Evolutionary conservation across 2,329 filamentous ascomycete genomes (phyloP).

Genomic region (Diaporthe destruens): DNA sequence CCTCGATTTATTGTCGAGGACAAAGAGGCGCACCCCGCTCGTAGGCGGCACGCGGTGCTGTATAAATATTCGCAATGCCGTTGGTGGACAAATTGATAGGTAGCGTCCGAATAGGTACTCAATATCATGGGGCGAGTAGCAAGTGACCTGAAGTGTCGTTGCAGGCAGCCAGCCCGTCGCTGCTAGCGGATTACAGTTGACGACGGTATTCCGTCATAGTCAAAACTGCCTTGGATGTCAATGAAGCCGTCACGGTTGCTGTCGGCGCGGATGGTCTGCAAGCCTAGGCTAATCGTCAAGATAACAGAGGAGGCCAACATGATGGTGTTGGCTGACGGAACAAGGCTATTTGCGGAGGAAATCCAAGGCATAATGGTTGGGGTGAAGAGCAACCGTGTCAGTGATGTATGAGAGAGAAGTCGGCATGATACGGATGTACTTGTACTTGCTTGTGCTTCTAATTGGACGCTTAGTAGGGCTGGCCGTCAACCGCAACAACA

Average conservation of each 20-base stretch:
- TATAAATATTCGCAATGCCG: background rate
- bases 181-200: background rate
- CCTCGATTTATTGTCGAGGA: background rate
- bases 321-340: background rate
- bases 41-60: background rate
- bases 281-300: background rate
- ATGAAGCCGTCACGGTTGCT: background rate
- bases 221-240: background rate
- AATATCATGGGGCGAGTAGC: background rate
- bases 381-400: background rate
- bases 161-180: background rate
- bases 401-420: background rate
- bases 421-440: background rate
- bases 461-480: background rate
- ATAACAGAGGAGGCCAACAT: background rate
- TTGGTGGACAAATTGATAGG: background rate
- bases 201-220: background rate
- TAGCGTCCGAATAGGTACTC: background rate
- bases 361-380: background rate
- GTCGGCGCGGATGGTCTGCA: constrained; percentile 1
- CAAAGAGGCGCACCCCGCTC: background rate
- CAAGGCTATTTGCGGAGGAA: background rate
- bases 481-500: background rate
- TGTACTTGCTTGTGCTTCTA: background rate
- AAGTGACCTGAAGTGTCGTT: background rate